Conservation (phyloP, 2,329 filamentous ascomycete species). For the Xenoacremonium recifei region DNA sequence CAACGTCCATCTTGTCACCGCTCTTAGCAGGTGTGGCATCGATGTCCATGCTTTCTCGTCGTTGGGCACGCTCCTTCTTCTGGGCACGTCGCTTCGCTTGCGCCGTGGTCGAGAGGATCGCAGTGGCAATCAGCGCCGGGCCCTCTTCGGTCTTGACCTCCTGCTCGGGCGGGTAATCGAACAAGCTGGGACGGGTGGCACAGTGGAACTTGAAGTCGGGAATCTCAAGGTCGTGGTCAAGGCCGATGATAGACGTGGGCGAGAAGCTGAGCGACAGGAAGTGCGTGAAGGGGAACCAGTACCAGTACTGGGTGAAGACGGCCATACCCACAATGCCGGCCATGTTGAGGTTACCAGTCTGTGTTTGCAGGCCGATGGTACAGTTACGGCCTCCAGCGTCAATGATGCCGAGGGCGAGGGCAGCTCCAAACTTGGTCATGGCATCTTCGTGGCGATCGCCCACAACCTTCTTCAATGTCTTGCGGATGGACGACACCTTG, state of each 20-base stretch:
- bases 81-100: slow-evolving; percentile 94
- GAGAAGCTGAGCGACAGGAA: slow-evolving; percentile 95
- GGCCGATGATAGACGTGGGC: slow-evolving; percentile 92
- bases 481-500: slow-evolving; percentile 86
- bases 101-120: slow-evolving; percentile 92
- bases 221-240: slow-evolving; percentile 91
- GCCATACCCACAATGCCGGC: slow-evolving; percentile 96
- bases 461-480: slow-evolving; percentile 91
- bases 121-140: slow-evolving; percentile 90
- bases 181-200: slow-evolving; percentile 89
- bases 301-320: slow-evolving; percentile 99
- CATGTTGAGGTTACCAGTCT: slow-evolving; percentile 99
- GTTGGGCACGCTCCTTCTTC: slow-evolving; percentile 87
- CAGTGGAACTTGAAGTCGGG: slow-evolving; percentile 95
- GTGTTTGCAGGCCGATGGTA: slow-evolving; percentile 95
- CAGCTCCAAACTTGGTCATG: slow-evolving; percentile 98
- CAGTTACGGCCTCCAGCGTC: slow-evolving; percentile 98
- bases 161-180: slow-evolving; percentile 96
- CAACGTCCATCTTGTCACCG: slow-evolving; percentile 86
- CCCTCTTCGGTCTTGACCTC: slow-evolving; percentile 94
- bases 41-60: slow-evolving; percentile 93
- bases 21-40: slow-evolving; percentile 66
- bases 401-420: slow-evolving; percentile 92
- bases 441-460: slow-evolving; percentile 96
- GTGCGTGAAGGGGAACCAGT: slow-evolving; percentile 99